Evolutionary conservation across 768 basidiomycete genomes (phyloP).

Genomic region (Tylopilus vinaceipallidus): DNA sequence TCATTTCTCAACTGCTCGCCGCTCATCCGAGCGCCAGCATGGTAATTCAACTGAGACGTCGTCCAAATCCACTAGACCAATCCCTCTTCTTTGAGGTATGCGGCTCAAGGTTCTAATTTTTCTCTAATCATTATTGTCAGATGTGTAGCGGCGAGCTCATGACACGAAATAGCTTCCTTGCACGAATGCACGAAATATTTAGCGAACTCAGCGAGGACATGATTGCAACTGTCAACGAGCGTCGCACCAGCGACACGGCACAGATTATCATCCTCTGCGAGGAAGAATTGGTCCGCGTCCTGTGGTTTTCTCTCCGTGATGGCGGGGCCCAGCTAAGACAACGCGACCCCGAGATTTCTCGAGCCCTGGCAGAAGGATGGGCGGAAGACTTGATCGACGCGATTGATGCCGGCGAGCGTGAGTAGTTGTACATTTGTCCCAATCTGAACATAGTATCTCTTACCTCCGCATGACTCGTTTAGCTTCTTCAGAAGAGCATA

Average conservation of each 20-base stretch:
- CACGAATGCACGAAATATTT: constrained; percentile 14
- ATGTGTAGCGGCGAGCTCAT: constrained; percentile 26
- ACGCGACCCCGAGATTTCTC: constrained; percentile 16
- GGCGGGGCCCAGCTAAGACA: constrained; percentile 23
- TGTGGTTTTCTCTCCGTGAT: constrained; percentile 33
- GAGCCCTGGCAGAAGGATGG: constrained; percentile 20
- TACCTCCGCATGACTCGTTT: no score
- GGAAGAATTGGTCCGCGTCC: constrained; percentile 22
- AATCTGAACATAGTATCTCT: no score
- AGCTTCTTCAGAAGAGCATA: no score
- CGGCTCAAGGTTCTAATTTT: no score
- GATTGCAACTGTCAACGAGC: constrained; percentile 19
- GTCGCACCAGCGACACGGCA: constrained; percentile 24
- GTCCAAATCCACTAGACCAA: constrained; percentile 12
- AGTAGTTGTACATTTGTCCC: no score
- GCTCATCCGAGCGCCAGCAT: constrained; percentile 14
- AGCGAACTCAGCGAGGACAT: no score
- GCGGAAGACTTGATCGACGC: constrained; percentile 8
- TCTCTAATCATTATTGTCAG: constrained; percentile 11
- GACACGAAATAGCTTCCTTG: constrained; percentile 17
- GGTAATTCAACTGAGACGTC: constrained; percentile 23
- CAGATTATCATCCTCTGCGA: constrained; percentile 27
- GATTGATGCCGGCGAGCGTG: constrained; percentile 22
- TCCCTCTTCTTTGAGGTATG: constrained; percentile 25
- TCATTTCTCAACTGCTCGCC: neutral